Evolutionary conservation across 108 stramenopile genomes (phyloP), one percentile per base, ranked within the genome.

Genomic region (Halocafeteria seosinensis): DNA sequence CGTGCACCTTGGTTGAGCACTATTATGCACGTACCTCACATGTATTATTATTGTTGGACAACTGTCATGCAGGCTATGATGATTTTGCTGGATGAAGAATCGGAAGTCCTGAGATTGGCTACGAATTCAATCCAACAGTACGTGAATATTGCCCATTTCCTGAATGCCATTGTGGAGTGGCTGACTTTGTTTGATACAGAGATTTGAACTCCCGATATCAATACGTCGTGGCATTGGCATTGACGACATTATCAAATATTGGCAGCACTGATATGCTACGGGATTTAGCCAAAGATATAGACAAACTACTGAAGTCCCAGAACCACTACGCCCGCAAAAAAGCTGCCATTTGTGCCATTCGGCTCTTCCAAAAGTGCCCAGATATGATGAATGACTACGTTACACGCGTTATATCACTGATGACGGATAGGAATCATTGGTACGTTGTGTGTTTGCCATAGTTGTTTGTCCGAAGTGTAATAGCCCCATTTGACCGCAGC

Each of bases 331-430:
- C 91, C 25, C 66, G 94, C 50, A 98, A 98, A 67, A 98, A 98
- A 80, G 96, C 96, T 4, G 89, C 90, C 62, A 74, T 95, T 32
- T 89, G 91, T 65, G 87, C 89, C 80, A 81, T 87, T 37, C 77
- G 92, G 21, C 53, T 81, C 38, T 29, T 79, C 24, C 69, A 72
- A 13, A 66, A 72, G 60, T 66, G 71, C 62, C 94, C 94, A 24
- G 97, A 98, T 50, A 85, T 95, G 85, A 81, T 93, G 32, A 94
- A 94, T 76, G 91, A 93, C 71, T 91, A 94, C 73, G 81, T 84
- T 35, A 90, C 94, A 12, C 78, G 87, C 8, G 77, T 95, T 55
- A 78, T 85, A 4, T 65, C 72, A 4, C 67, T 93, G 36, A 70
- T 98, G 32, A 92, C 95, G 71, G 94, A 92, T 67, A 81, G 91